Evolutionary conservation across 208 protist genomes (phyloP).

Genomic region (Wallacemonas sp.): DNA sequence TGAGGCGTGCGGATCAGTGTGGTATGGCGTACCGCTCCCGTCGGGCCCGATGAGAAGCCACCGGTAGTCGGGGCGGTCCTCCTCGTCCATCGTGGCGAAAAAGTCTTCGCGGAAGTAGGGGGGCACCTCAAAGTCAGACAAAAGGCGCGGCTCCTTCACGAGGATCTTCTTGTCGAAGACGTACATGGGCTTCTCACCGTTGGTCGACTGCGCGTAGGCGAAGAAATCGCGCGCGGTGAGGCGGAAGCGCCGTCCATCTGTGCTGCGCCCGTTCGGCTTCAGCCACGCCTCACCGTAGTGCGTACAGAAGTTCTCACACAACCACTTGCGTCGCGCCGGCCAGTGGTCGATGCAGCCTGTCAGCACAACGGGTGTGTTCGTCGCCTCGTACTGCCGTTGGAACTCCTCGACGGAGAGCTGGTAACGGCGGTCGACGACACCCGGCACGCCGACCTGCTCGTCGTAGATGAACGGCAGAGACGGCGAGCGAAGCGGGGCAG

Average conservation of each 20-base stretch:
- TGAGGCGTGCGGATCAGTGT: constrained; percentile 40
- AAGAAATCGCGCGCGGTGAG: constrained; percentile 23
- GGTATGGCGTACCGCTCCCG: constrained; percentile 36
- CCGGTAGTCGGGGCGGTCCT: constrained; percentile 36
- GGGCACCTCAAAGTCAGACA: constrained; percentile 22
- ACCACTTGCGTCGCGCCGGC: constrained; percentile 19
- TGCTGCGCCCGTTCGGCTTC: constrained; percentile 30
- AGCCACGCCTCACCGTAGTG: constrained; percentile 11
- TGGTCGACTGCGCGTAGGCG: constrained; percentile 16
- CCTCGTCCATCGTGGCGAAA: constrained; percentile 30
- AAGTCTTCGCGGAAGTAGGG: constrained; percentile 32
- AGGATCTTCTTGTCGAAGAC: constrained; percentile 49
- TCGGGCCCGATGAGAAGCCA: constrained; percentile 42
- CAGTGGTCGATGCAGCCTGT: constrained; percentile 33
- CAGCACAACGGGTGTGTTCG: constrained; percentile 36
- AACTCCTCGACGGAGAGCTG: constrained; percentile 19
- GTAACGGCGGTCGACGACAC: constrained; percentile 22
- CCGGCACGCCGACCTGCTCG: constrained; percentile 12
- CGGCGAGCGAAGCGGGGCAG: not conserved
- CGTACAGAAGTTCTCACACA: constrained; percentile 4
- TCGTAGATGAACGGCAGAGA: constrained; percentile 9
- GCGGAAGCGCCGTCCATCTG: constrained; percentile 25
- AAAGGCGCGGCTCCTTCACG: not conserved
- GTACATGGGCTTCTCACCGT: constrained; percentile 46
- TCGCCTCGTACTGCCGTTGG: constrained; percentile 19